phyloP scores from a whole-genome alignment of 2,329 filamentous ascomycete species.

The Xenoacremonium recifei region DNA sequence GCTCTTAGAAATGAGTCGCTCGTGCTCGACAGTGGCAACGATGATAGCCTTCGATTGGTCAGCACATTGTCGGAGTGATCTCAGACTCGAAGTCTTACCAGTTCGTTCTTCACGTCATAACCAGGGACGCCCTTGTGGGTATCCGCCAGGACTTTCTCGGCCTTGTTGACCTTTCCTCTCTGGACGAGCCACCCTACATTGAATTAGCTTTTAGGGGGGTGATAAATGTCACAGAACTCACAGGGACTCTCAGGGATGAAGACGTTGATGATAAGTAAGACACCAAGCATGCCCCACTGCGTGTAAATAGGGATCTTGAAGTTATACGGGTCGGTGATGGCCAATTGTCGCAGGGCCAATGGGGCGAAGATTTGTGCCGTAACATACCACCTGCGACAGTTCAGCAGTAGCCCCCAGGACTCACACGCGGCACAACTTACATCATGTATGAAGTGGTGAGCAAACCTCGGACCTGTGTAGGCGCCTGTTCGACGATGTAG shows the following conservation, averaged over 20 bases:
- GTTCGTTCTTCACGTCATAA: conserved; percentile 6
- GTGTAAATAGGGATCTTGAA: conserved; percentile 4
- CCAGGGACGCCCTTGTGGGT: conserved; percentile 3
- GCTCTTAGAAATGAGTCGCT: not conserved
- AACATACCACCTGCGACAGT: conserved; percentile 64
- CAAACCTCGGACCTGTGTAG: too few relatives aligned
- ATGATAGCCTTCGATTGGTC: too few relatives aligned
- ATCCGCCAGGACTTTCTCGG: conserved; percentile 1
- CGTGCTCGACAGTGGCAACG: too few relatives aligned
- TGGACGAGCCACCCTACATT: conserved; percentile 3
- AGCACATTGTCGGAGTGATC: too few relatives aligned
- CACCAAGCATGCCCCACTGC: conserved; percentile 7
- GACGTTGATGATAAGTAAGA: conserved; percentile 6
- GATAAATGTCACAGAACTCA: not conserved
- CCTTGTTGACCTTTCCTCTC: conserved; percentile 1
- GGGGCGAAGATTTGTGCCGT: conserved; percentile 6
- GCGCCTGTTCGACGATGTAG: too few relatives aligned
- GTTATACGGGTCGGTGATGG: conserved; percentile 6
- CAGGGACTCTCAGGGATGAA: conserved; percentile 6
- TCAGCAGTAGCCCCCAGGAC: conserved; percentile 2
- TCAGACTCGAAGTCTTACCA: too few relatives aligned
- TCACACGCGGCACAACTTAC: too few relatives aligned
- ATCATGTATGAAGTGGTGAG: too few relatives aligned
- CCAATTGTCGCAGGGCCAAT: conserved; percentile 4
- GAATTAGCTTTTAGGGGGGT: not conserved